A percentile compares a stretch with the other conserved stretches of the same genome.
phyloP scores from a whole-genome alignment of 2,329 filamentous ascomycete genomes.

The Passalora sequoiae region DNA sequence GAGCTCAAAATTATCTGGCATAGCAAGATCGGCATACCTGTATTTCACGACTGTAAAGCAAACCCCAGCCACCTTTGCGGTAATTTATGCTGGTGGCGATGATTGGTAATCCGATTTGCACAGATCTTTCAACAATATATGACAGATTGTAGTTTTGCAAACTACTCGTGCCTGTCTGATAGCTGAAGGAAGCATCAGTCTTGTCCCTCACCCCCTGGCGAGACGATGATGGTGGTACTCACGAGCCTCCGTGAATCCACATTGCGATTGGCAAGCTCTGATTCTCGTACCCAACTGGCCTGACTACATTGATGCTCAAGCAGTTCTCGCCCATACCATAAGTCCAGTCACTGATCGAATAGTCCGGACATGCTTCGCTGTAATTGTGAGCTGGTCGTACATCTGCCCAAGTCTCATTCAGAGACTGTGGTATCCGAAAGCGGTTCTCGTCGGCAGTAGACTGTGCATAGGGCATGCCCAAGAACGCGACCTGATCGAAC shows the following conservation, averaged over 20 bases:
- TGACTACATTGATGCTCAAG: constrained; percentile 57
- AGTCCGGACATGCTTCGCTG: constrained; percentile 20
- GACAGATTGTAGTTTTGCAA: constrained; percentile 53
- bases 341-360: constrained; percentile 8
- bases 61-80: constrained; percentile 63
- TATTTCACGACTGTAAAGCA: constrained; percentile 55
- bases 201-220: no score
- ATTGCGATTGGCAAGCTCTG: constrained; percentile 50
- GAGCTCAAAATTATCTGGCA: background rate
- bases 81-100: constrained; percentile 59
- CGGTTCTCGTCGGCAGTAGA: constrained; percentile 31
- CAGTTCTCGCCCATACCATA: constrained; percentile 47
- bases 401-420: constrained; percentile 17
- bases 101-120: constrained; percentile 44
- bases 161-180: constrained; percentile 18
- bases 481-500: constrained; percentile 45
- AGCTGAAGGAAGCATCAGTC: constrained; percentile 7
- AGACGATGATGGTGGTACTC: no score
- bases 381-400: constrained; percentile 14
- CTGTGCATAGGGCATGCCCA: constrained; percentile 39
- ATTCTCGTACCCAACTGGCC: constrained; percentile 43
- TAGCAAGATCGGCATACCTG: constrained; percentile 15
- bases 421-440: constrained; percentile 29
- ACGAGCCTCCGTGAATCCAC: constrained; percentile 51
- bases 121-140: constrained; percentile 50